These are phyloP conservation scores for Nasturtium officinale DNA, from an alignment of 345 rosid species.

Conservation along the genomic window DNA sequence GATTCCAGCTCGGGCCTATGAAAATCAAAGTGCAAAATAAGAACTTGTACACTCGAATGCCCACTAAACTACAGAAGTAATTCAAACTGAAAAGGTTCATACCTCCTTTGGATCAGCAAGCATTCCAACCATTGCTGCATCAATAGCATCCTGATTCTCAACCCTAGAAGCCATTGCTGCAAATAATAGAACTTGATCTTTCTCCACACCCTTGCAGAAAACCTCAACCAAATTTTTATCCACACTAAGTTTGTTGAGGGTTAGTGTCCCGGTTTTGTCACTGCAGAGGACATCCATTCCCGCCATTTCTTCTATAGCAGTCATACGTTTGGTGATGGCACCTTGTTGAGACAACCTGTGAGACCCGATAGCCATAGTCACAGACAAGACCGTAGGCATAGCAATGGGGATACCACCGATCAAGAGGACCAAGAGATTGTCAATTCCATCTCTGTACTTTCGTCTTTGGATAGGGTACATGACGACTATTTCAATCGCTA, in stretches of 20 bases:
- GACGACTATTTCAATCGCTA: conserved; percentile 49
- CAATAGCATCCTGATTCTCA: conserved; percentile 52
- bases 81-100: conserved; percentile 20
- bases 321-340: conserved; percentile 52
- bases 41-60: not conserved
- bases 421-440: conserved; percentile 81
- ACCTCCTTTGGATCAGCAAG: conserved; percentile 55
- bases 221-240: conserved; percentile 48
- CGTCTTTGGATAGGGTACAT: conserved; percentile 57
- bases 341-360: conserved; percentile 49
- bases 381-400: conserved; percentile 96
- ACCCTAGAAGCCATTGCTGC: conserved; percentile 50
- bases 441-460: conserved; percentile 67
- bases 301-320: conserved; percentile 50
- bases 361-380: conserved; percentile 49
- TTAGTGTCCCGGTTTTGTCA: conserved; percentile 59
- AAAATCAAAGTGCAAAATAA: conserved; percentile 26
- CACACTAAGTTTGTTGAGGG: conserved; percentile 48
- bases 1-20: conserved; percentile 60
- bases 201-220: conserved; percentile 47
- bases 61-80: conserved; percentile 10
- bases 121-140: conserved; percentile 56
- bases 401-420: conserved; percentile 99
- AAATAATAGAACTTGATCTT: conserved; percentile 45
- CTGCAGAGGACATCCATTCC: conserved; percentile 51